A percentile compares a stretch with the other conserved stretches of the same genome.
Evolutionary conservation across 2,329 filamentous ascomycete genomes (phyloP).

Genomic region (Talaromyces sp.): DNA sequence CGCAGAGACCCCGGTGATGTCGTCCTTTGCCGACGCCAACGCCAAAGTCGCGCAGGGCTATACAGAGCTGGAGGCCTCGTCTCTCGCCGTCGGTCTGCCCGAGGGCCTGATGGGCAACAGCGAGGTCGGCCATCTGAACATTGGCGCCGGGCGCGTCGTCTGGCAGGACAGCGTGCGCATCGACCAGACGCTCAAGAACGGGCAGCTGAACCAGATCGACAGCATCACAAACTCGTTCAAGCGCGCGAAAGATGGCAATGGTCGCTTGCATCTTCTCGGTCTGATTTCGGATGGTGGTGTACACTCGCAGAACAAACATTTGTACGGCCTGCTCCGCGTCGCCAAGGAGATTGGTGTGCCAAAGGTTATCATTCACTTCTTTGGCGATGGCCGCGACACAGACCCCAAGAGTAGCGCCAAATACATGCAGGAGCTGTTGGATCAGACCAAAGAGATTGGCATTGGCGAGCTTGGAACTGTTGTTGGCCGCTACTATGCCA

Average conservation of each 20-base stretch:
- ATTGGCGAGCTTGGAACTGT: conserved; percentile 84
- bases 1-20: conserved; percentile 92
- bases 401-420: conserved; percentile 88
- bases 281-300: conserved; percentile 94
- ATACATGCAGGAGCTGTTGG: conserved; percentile 82
- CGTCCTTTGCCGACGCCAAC: conserved; percentile 62
- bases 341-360: conserved; percentile 84
- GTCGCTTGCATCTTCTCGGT: conserved; percentile 84
- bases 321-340: conserved; percentile 79
- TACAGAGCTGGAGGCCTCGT: conserved; percentile 91
- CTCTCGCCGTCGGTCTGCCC: conserved; percentile 87
- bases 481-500: conserved; percentile 94
- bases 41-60: conserved; percentile 76
- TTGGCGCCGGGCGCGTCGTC: conserved; percentile 92
- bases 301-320: conserved; percentile 90
- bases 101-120: conserved; percentile 99
- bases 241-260: conserved; percentile 78
- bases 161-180: conserved; percentile 99
- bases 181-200: conserved; percentile 84
- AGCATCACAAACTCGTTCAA: conserved; percentile 74
- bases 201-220: conserved; percentile 67
- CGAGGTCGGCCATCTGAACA: conserved; percentile 97
- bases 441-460: conserved; percentile 75
- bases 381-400: conserved; percentile 94
- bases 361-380: conserved; percentile 97